Base-by-base conservation (phyloP, 2,329 filamentous ascomycete genomes). In the Penicillium nordicum region DNA sequence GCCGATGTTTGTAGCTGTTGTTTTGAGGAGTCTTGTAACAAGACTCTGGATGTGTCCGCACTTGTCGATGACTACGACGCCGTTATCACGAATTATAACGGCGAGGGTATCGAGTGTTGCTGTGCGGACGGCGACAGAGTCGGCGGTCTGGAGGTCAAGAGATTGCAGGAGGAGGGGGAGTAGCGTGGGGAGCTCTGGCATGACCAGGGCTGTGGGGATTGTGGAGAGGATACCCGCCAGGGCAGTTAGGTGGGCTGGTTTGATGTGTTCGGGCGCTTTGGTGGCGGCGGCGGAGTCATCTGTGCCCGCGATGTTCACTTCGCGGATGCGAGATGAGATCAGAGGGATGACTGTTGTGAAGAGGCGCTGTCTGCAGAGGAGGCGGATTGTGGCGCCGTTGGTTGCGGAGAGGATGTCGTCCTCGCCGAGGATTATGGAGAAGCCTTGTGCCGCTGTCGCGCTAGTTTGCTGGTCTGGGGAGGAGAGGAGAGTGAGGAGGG, bases 181-280 rank as follows among this genome's bases (percentile, higher is more conserved):
- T 2, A 88, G 74, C 5, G 80, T 79, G 1, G 77, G 73, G 9
- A 88, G 76, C 63, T 85, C 82, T 14, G 83, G 79, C 64, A 85
- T 78, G 12, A 88, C 79, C 42, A 88, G 78, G 5, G 79, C 73
- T 34, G 85, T 83, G 0, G 85, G 80, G 42, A 87, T 79, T 67
- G 82, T 82, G 48, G 79, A 77, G 40, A 88, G 75, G 14, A 88
- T 79, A 1, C 84, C 84, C 4, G 84, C 82, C 3, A 88, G 76
- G 5, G 86, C 85, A 34, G 86, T 79, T 25, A 88, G 79, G 63
- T 86, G 85, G 59, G 85, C 84, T 45, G 80, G 78, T 69, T 87
- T 88, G 21, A 76, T 54, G 65, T 72, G 64, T 47, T 60, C 50
- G n/a, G 57, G 57, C 9, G 55, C 47, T 42, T 67, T 57, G 14